phyloP scores from a whole-genome alignment of 345 rosid genomes.

The Dimocarpus longan region DNA sequence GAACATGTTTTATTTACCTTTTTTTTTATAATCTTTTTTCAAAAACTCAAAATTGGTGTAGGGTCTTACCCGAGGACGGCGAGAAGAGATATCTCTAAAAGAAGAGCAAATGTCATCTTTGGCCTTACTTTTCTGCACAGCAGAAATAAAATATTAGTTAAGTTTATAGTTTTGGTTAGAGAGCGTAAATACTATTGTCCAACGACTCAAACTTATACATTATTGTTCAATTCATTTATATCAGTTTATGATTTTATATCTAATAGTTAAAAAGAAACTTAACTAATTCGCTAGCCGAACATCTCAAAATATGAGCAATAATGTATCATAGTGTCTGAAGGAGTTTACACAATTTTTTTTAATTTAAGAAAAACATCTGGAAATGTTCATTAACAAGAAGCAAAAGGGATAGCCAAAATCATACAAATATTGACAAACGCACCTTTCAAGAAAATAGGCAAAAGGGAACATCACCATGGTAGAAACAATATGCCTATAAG shows the following conservation, averaged over 20 bases:
- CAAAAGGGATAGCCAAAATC: neutral
- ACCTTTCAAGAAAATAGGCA: constrained; percentile 66
- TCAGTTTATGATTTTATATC: no score
- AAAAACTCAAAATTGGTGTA: neutral
- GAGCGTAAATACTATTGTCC: no score
- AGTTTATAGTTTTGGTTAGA: no score
- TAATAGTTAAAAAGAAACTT: no score
- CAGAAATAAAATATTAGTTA: neutral
- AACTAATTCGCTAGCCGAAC: no score
- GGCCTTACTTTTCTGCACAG: constrained; percentile 63
- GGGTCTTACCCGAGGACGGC: constrained; percentile 60
- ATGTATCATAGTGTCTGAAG: no score
- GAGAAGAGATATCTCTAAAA: constrained; percentile 61
- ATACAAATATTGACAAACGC: neutral
- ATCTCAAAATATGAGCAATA: no score
- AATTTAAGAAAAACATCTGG: neutral
- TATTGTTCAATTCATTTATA: no score
- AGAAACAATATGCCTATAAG: constrained; percentile 59
- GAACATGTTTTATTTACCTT: neutral
- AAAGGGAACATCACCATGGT: constrained; percentile 53
- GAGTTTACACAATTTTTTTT: no score
- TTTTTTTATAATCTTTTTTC: neutral
- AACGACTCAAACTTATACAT: no score
- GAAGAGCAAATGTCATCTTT: constrained; percentile 53
- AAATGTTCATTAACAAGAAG: neutral